Conservation (phyloP, 768 basidiomycete species). For the Thelephora ganbajun region DNA sequence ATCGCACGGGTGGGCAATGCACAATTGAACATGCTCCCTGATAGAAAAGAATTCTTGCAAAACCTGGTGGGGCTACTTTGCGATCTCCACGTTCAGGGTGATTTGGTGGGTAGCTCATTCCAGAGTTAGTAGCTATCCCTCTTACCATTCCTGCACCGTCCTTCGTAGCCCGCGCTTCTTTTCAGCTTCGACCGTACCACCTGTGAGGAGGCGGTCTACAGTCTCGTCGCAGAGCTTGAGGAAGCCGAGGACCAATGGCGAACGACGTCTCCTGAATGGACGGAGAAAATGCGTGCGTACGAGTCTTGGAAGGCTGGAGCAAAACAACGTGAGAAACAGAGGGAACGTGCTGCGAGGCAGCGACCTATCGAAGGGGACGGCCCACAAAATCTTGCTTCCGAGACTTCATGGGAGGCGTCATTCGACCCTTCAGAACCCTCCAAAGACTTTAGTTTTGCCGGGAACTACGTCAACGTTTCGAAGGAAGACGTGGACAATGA, state of each 20-base stretch:
- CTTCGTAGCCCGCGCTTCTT: conserved; percentile 43
- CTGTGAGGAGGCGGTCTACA: conserved; percentile 39
- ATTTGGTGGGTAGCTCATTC: conserved; percentile 27
- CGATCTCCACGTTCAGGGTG: conserved; percentile 38
- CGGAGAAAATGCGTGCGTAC: conserved; percentile 34
- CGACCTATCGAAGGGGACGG: conserved; percentile 20
- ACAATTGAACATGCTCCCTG: conserved; percentile 21
- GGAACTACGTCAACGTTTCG: conserved; percentile 26
- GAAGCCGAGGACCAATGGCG: conserved; percentile 38
- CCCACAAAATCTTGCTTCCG: conserved; percentile 9
- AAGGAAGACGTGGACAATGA: conserved; percentile 35
- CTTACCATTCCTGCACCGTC: background rate
- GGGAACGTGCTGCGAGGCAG: conserved; percentile 25
- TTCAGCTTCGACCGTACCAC: conserved; percentile 50
- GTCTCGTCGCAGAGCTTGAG: conserved; percentile 23
- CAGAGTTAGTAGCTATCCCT: no score
- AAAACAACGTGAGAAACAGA: conserved; percentile 34
- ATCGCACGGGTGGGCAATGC: conserved; percentile 12
- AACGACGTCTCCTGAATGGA: conserved; percentile 29
- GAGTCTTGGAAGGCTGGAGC: conserved; percentile 31
- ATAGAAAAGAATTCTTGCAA: conserved; percentile 16
- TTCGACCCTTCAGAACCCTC: conserved; percentile 48
- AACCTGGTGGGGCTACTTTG: conserved; percentile 40
- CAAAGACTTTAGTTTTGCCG: conserved; percentile 46
- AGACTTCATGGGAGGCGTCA: conserved; percentile 31